Percentiles rank a stretch among this genome's conserved stretches.
These are phyloP conservation scores for Nicotiana paniculata DNA, from an alignment of 257 asterid genomes.

Conservation along the genomic window DNA sequence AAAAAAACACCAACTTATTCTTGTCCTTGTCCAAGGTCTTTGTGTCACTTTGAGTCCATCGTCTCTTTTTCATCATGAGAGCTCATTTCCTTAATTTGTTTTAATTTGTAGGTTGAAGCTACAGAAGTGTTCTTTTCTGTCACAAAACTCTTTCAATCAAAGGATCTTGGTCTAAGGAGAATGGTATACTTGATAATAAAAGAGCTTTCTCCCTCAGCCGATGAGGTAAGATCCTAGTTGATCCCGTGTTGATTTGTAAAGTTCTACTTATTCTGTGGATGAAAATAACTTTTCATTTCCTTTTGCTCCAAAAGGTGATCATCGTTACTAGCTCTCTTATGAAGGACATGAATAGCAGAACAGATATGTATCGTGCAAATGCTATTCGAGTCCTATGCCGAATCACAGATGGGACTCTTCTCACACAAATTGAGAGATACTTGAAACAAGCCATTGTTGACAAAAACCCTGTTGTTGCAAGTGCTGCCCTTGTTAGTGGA, in stretches of 20 bases:
- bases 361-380: conserved; percentile 95
- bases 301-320: conserved; percentile 58
- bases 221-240: conserved; percentile 51
- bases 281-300: conserved; percentile 17
- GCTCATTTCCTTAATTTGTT: background rate
- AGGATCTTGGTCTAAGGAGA: conserved; percentile 83
- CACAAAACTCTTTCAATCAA: conserved; percentile 90
- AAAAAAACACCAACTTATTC: background rate
- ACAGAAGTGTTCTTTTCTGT: conserved; percentile 91
- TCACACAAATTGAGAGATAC: conserved; percentile 93
- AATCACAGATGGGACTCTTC: conserved; percentile 85
- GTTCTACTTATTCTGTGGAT: conserved; percentile 4
- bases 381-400: conserved; percentile 94
- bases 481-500: conserved; percentile 97
- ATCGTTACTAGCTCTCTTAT: conserved; percentile 94
- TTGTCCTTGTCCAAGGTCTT: background rate
- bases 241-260: background rate
- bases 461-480: conserved; percentile 92
- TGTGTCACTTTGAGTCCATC: background rate
- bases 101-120: conserved; percentile 59
- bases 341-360: conserved; percentile 98
- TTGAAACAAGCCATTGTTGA: conserved; percentile 96
- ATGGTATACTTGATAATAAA: conserved; percentile 93
- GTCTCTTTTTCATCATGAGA: background rate
- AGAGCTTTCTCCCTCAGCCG: conserved; percentile 88